Conservation (phyloP, 306 rosid species). For the Aeschynomene evenia region DNA sequence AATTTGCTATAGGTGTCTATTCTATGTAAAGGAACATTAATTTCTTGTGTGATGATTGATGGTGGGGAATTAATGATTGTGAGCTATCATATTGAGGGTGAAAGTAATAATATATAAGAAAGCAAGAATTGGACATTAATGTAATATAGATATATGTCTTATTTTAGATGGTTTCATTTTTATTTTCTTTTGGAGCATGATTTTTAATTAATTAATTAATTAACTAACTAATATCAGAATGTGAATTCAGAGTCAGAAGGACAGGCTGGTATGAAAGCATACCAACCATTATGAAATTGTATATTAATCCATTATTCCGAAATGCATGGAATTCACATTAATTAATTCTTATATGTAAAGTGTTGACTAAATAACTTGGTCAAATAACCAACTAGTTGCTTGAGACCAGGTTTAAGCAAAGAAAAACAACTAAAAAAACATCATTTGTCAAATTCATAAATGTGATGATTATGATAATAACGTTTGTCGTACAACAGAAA, state of each 20-base stretch:
- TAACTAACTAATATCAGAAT: neutral
- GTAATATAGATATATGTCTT: slow-evolving; percentile 13
- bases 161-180: neutral
- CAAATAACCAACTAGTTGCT: slow-evolving; percentile 31
- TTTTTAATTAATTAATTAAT: no score
- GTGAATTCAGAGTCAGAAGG: slow-evolving; percentile 37
- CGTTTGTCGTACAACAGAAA: no score
- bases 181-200: neutral
- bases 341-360: slow-evolving; percentile 40
- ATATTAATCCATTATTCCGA: no score
- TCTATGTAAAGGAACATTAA: no score
- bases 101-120: slow-evolving; percentile 6
- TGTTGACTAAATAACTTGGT: slow-evolving; percentile 37
- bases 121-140: neutral
- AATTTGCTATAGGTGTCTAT: no score
- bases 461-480: no score
- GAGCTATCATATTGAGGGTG: slow-evolving; percentile 10
- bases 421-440: no score
- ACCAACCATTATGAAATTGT: slow-evolving; percentile 36
- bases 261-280: slow-evolving; percentile 54
- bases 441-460: no score
- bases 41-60: neutral
- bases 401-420: neutral
- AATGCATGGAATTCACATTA: slow-evolving; percentile 42
- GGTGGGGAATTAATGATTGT: slow-evolving; percentile 27